Evolutionary conservation across 2,329 filamentous ascomycete species (phyloP).

Genomic region (Cercospora beticola): DNA sequence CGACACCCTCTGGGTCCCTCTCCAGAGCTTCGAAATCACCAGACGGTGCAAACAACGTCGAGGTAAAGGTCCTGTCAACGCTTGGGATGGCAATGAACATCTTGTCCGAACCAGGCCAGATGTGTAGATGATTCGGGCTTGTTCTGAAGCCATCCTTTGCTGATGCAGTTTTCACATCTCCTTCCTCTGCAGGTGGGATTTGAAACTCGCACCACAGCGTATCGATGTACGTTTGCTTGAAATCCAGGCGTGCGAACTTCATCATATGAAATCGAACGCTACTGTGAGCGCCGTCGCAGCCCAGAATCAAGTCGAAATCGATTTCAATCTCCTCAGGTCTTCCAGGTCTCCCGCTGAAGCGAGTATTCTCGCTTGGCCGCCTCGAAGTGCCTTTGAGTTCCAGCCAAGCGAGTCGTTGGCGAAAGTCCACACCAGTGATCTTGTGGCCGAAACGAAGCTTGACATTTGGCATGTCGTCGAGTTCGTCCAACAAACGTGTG

Average conservation of each 20-base stretch:
- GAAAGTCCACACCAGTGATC: conserved; percentile 84
- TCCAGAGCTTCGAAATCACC: conserved; percentile 68
- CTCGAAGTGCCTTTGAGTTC: conserved; percentile 50
- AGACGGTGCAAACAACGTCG: conserved; percentile 84
- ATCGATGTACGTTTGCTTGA: conserved; percentile 92
- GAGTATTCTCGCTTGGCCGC: conserved; percentile 24
- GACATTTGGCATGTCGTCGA: conserved; percentile 84
- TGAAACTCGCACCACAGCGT: conserved; percentile 96
- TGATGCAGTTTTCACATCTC: conserved; percentile 30
- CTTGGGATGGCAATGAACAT: conserved; percentile 98
- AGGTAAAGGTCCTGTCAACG: conserved; percentile 90
- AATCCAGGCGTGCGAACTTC: conserved; percentile 90
- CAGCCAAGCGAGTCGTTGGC: conserved; percentile 79
- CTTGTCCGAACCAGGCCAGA: conserved; percentile 83
- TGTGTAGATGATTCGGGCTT: conserved; percentile 90
- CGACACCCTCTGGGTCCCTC: conserved; percentile 58
- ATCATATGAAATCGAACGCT: conserved; percentile 89
- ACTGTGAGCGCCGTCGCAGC: conserved; percentile 93
- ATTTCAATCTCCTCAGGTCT: conserved; percentile 68
- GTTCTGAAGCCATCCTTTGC: conserved; percentile 65
- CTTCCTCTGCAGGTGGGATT: conserved; percentile 57
- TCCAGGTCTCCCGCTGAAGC: conserved; percentile 24
- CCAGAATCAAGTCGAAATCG: conserved; percentile 87
- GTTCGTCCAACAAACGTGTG: conserved; percentile 74
- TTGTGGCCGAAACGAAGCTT: conserved; percentile 92